phyloP scores from a whole-genome alignment of 2,329 filamentous ascomycete genomes.

The Falciphora oryzae region DNA sequence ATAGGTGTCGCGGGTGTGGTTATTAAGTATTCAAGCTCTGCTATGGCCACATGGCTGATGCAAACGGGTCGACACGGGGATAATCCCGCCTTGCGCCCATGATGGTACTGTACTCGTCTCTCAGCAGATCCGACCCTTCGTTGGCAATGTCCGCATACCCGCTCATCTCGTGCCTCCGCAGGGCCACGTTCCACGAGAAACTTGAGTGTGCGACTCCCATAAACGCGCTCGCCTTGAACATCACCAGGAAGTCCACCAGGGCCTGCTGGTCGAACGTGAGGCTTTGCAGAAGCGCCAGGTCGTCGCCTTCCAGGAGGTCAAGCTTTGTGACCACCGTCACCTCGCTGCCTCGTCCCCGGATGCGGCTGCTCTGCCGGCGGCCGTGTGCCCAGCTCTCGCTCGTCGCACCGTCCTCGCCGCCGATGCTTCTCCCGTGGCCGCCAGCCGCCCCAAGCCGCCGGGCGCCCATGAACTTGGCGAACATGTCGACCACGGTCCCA shows the following conservation, averaged over 20 bases:
- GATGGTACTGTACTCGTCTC: slow-evolving; percentile 26
- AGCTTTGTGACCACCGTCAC: slow-evolving; percentile 26
- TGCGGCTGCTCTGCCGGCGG: background rate
- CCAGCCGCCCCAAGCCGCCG: slow-evolving; percentile 6
- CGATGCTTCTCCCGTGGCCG: background rate
- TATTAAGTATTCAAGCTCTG: too few relatives aligned
- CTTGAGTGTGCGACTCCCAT: slow-evolving; percentile 29
- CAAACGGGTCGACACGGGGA: slow-evolving; percentile 25
- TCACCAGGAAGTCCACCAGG: slow-evolving; percentile 26
- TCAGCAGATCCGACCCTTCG: slow-evolving; percentile 24
- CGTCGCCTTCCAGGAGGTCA: slow-evolving; percentile 20
- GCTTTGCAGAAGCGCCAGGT: slow-evolving; percentile 17
- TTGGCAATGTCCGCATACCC: slow-evolving; percentile 21
- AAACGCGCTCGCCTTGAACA: slow-evolving; percentile 27
- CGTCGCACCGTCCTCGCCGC: too few relatives aligned
- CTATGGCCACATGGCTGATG: slow-evolving; percentile 25
- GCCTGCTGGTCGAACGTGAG: slow-evolving; percentile 29
- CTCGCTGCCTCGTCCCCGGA: slow-evolving; percentile 9
- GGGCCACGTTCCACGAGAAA: slow-evolving; percentile 27
- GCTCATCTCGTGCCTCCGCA: slow-evolving; percentile 28
- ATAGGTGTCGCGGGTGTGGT: too few relatives aligned
- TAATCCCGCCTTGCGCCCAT: slow-evolving; percentile 27
- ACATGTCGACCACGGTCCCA: slow-evolving; percentile 22
- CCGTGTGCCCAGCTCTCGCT: background rate
- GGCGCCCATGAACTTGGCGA: slow-evolving; percentile 15